These are phyloP conservation scores for Trichoderma gracile DNA, from an alignment of 2,329 filamentous ascomycete species.

Conservation along the genomic window DNA sequence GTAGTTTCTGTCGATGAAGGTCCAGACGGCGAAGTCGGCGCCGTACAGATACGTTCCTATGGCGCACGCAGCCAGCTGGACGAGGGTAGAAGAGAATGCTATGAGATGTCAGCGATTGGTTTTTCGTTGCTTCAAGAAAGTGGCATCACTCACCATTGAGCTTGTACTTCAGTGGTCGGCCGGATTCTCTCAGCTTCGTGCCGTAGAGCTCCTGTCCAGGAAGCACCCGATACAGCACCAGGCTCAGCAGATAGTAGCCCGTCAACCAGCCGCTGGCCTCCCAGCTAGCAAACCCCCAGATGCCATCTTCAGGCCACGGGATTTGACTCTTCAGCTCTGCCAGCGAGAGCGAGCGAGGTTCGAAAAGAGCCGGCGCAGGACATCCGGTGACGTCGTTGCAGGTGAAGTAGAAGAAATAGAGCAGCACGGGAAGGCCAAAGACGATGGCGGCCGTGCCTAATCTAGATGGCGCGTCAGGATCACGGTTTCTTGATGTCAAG, in stretches of 20 bases:
- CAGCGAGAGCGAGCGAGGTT: constrained; percentile 66
- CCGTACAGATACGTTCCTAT: constrained; percentile 74
- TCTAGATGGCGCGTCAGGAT: constrained; percentile 44
- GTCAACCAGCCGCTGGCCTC: constrained; percentile 66
- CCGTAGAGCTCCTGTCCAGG: constrained; percentile 71
- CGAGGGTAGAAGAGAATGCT: constrained; percentile 73
- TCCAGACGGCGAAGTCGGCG: constrained; percentile 80
- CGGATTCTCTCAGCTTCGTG: constrained; percentile 61
- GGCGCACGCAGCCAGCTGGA: constrained; percentile 66
- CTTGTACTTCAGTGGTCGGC: constrained; percentile 73
- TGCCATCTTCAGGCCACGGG: constrained; percentile 71
- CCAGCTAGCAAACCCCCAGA: constrained; percentile 66
- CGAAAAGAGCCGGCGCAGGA: constrained; percentile 73
- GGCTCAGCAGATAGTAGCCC: constrained; percentile 73
- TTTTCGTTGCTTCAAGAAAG: neutral
- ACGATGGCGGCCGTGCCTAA: constrained; percentile 72
- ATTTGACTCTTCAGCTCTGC: constrained; percentile 71
- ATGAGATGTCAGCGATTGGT: neutral
- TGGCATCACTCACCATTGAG: constrained; percentile 59
- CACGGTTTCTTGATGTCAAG: neutral
- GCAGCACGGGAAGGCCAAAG: constrained; percentile 72
- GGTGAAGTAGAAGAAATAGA: constrained; percentile 73
- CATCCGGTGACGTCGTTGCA: constrained; percentile 90
- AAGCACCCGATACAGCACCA: constrained; percentile 70
- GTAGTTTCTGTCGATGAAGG: constrained; percentile 86